Percentiles rank a stretch among this genome's conserved stretches.
Conservation (phyloP, 2,329 filamentous ascomycete species). For the Truncatella angustata region DNA sequence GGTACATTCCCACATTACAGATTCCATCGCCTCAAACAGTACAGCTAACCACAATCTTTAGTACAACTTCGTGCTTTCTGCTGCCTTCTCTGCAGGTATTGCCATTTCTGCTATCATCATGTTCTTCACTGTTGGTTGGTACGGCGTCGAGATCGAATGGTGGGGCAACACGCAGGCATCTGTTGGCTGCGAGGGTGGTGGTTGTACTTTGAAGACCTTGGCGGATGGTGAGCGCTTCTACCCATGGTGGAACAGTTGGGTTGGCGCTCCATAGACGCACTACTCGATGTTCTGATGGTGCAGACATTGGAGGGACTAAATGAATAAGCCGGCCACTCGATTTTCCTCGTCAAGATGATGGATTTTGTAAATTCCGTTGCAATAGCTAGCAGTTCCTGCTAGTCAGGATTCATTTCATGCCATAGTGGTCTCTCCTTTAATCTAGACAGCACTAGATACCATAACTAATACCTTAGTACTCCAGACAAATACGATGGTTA, state of each 20-base stretch:
- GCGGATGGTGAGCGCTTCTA: slow-evolving; percentile 5
- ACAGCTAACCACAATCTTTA: slow-evolving; percentile 14
- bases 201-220: slow-evolving; percentile 5
- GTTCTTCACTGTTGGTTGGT: slow-evolving; percentile 50
- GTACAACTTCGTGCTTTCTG: slow-evolving; percentile 55
- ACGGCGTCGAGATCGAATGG: slow-evolving; percentile 36
- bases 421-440: too few species aligned
- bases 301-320: too few species aligned
- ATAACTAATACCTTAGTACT: too few species aligned
- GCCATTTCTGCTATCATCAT: slow-evolving; percentile 51
- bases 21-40: neutral
- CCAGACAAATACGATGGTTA: too few species aligned
- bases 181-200: slow-evolving; percentile 1
- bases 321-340: too few species aligned
- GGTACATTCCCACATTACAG: slow-evolving; percentile 25
- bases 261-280: neutral
- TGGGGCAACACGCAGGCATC: slow-evolving; percentile 25
- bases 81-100: slow-evolving; percentile 48
- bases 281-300: too few species aligned
- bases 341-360: too few species aligned
- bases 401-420: too few species aligned
- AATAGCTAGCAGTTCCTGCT: too few species aligned
- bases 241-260: slow-evolving; percentile 9
- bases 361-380: too few species aligned
- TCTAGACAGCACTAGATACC: too few species aligned